phyloP scores from a whole-genome alignment of 371 early-diverging fungal genomes.

The Mucor saturninus region DNA sequence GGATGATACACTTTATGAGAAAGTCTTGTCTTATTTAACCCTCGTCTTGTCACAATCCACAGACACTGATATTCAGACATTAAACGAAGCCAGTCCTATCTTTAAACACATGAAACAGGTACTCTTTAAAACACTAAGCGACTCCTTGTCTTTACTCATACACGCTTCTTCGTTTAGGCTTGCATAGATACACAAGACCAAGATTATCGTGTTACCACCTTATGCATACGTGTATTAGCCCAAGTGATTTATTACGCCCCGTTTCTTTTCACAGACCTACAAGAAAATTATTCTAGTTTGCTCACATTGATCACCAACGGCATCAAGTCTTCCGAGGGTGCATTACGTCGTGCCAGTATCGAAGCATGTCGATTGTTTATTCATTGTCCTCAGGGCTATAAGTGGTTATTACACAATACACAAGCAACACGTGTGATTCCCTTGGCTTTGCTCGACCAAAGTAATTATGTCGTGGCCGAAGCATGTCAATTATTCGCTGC shows the following conservation, averaged over 20 bases:
- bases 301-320: conserved; percentile 19
- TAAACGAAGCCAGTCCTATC: conserved; percentile 3
- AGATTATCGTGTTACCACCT: conserved; percentile 44
- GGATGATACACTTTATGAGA: conserved; percentile 55
- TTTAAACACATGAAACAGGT: conserved; percentile 9
- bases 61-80: not conserved
- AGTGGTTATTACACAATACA: conserved; percentile 33
- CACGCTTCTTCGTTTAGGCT: not conserved
- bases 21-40: conserved; percentile 40
- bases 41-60: conserved; percentile 8
- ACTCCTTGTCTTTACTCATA: not conserved
- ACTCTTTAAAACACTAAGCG: not conserved
- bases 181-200: conserved; percentile 25
- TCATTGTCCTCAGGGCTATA: conserved; percentile 18
- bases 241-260: conserved; percentile 24
- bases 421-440: conserved; percentile 28
- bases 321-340: conserved; percentile 35
- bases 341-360: conserved; percentile 42
- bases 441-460: conserved; percentile 34
- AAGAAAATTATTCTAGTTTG: conserved; percentile 14
- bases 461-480: conserved; percentile 39
- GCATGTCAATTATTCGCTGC: conserved; percentile 28
- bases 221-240: conserved; percentile 47
- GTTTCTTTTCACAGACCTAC: conserved; percentile 18
- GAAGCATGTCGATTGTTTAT: conserved; percentile 37